Base-by-base conservation (phyloP, 331 rosid genomes). In the Phaseolus coccineus region DNA sequence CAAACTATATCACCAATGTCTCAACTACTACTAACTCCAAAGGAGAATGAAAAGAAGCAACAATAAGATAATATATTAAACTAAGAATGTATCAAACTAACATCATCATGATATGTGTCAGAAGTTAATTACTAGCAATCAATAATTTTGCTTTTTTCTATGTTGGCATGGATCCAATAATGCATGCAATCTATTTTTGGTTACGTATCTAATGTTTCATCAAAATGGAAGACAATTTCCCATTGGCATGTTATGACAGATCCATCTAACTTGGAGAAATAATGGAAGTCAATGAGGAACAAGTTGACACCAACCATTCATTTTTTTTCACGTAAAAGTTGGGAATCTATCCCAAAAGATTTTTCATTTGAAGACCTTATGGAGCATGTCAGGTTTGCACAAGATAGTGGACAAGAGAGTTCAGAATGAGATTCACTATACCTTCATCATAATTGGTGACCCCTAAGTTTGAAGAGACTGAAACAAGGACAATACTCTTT, bases 371-470 rank as follows among this genome's bases (percentile, higher is more conserved):
- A 33, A 59, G 48, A 8, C 28, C 11, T 39, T 59, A n/a, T 39
- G 48, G 37, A 15, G 11, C 62, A 57, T 58, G 65, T 40, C 66
- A 70, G 9, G 19, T 78, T 28, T 68, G 57, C 76, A 78, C 76
- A 57, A 56, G 42, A 2, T 15, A 67, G 4, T 67, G 68, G 57
- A 67, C 25, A 77, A 15, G 10, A 9, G 25, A 10, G 47, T 39
- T 53, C 24, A 3, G 19, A 53, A 8, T 37, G 64, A 69, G 73
- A 47, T 61, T 61, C 61, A 42, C 47, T 37, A 28, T 52, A 37
- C 24, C 25, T 22, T 16, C 9, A 48, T 64, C 51, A 35, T 14
- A 59, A 8, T 39, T 53, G 25, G 24, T 3, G 27, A 42, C 50
- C 22, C 30, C 35, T 19, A 19, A 19, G 22, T 19, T 19, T 19